These are phyloP conservation scores for Fusarium sterilihyphosum DNA, from an alignment of 2,329 filamentous ascomycete species.

Conservation along the genomic window DNA sequence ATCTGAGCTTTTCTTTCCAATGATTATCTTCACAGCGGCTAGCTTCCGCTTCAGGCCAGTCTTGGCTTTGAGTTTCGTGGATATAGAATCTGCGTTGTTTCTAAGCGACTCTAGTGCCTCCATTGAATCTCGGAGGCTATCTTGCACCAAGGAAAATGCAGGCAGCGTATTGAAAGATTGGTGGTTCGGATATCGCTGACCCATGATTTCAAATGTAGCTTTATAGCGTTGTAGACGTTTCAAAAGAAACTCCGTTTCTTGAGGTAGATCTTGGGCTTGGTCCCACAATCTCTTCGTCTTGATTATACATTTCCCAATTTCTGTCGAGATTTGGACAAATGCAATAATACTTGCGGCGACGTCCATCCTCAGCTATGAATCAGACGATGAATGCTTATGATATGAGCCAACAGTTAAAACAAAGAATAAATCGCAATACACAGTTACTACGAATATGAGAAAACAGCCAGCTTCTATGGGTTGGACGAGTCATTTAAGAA, in stretches of 20 bases:
- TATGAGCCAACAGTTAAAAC: background rate
- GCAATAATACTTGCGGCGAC: slow-evolving; percentile 38
- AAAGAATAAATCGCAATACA: background rate
- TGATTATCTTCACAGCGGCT: slow-evolving; percentile 25
- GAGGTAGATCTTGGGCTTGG: slow-evolving; percentile 37
- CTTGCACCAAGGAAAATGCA: background rate
- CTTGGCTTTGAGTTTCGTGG: slow-evolving; percentile 11
- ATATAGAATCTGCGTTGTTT: slow-evolving; percentile 24
- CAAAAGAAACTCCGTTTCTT: slow-evolving; percentile 32
- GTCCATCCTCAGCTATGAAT: slow-evolving; percentile 16
- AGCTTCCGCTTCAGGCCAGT: slow-evolving; percentile 28
- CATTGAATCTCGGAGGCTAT: slow-evolving; percentile 13
- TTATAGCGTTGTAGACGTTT: slow-evolving; percentile 23
- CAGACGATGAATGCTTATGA: background rate
- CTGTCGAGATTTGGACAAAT: slow-evolving; percentile 35
- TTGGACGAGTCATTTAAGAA: background rate
- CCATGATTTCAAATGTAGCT: slow-evolving; percentile 25
- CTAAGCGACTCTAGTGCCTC: slow-evolving; percentile 26
- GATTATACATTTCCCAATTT: slow-evolving; percentile 34
- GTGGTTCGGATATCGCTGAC: slow-evolving; percentile 19
- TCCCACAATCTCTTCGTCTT: slow-evolving; percentile 40
- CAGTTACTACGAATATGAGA: background rate
- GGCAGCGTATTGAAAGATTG: background rate
- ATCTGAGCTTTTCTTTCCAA: slow-evolving; percentile 34
- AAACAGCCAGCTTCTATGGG: background rate